phyloP scores from a whole-genome alignment of 805 yeast species.

The Metschnikowia cubensis region DNA sequence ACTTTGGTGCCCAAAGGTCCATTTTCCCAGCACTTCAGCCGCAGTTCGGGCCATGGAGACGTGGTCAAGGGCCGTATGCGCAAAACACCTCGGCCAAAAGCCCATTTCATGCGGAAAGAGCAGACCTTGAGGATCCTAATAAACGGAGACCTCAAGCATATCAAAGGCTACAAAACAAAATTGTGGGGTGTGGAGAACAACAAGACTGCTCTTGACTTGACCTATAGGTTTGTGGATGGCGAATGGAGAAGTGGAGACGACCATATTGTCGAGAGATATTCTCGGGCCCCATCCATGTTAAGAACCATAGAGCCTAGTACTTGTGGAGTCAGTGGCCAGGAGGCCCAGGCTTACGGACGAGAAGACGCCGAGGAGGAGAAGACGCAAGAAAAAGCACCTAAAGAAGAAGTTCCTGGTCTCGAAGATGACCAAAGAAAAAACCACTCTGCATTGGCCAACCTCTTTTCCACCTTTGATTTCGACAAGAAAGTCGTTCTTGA shows the following conservation, averaged over 20 bases:
- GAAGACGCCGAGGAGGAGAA: no score
- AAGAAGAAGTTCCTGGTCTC: not conserved
- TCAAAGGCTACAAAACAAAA: conserved; percentile 67
- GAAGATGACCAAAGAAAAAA: conserved; percentile 30
- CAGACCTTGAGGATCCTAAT: conserved; percentile 63
- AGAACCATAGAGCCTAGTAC: not conserved
- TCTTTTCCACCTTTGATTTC: conserved; percentile 49
- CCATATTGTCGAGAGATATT: conserved; percentile 65
- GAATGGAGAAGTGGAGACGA: conserved; percentile 79
- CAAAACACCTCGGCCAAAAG: conserved; percentile 44
- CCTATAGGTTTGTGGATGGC: conserved; percentile 56
- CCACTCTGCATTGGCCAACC: conserved; percentile 42
- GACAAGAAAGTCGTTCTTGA: conserved; percentile 46
- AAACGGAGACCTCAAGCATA: conserved; percentile 52
- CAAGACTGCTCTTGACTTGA: conserved; percentile 57
- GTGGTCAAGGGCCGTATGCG: conserved; percentile 60
- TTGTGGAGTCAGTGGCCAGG: conserved; percentile 11
- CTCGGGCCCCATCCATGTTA: not conserved
- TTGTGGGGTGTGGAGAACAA: conserved; percentile 88
- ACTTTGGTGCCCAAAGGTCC: conserved; percentile 25
- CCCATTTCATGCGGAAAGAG: conserved; percentile 36
- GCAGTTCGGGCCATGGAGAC: conserved; percentile 34
- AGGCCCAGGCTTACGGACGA: not conserved
- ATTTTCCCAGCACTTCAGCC: conserved; percentile 24
- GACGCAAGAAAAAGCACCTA: no score